Evolutionary conservation across 2,329 filamentous ascomycete genomes (phyloP).

Genomic region (Chaetomium strumarium): DNA sequence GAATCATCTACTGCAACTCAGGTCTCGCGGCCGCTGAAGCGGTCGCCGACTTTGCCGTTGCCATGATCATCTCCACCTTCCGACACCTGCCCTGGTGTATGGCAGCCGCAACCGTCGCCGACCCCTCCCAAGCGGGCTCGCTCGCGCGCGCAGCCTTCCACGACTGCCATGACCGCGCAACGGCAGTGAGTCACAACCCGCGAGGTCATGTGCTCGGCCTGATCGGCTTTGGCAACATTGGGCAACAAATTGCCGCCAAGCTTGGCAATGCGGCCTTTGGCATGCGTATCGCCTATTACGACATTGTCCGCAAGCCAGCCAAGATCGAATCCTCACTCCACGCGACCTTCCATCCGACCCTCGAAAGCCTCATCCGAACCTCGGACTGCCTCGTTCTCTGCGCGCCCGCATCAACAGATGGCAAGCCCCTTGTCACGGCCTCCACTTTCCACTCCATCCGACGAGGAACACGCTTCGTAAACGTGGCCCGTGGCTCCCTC

Average conservation of each 20-base stretch:
- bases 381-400: constrained; percentile 59
- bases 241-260: constrained; percentile 57
- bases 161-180: constrained; percentile 55
- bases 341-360: constrained; percentile 45
- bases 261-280: constrained; percentile 48
- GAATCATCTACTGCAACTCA: constrained; percentile 67
- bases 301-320: constrained; percentile 46
- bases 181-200: constrained; percentile 57
- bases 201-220: constrained; percentile 56
- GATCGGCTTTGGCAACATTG: constrained; percentile 64
- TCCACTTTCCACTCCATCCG: constrained; percentile 47
- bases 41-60: constrained; percentile 65
- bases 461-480: constrained; percentile 54
- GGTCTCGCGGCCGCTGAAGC: constrained; percentile 65
- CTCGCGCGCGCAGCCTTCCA: constrained; percentile 36
- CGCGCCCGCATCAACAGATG: constrained; percentile 46
- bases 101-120: constrained; percentile 44
- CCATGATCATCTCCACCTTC: constrained; percentile 64
- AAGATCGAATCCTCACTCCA: constrained; percentile 36
- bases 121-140: constrained; percentile 19
- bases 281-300: constrained; percentile 61
- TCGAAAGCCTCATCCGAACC: constrained; percentile 46
- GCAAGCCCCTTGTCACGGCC: constrained; percentile 43
- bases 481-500: constrained; percentile 58
- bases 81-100: constrained; percentile 61